Base-by-base conservation (phyloP, 176 grass and related monocot genomes). In the Bolboschoenus planiculmis region DNA sequence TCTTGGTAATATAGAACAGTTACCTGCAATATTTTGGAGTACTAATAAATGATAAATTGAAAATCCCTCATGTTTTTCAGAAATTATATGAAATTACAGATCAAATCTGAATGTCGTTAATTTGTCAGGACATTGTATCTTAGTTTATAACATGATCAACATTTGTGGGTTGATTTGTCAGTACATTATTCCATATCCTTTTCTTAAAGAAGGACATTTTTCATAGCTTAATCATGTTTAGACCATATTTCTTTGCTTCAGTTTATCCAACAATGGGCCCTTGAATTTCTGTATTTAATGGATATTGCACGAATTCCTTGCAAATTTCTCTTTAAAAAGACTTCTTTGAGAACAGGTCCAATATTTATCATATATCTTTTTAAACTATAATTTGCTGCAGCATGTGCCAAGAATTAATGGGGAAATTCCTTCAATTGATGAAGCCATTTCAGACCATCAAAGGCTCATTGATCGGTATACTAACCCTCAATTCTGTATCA, bases 321-420 rank as follows among this genome's bases (percentile, higher is more conserved):
- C 15, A 40, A 83, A 66, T 78, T 43, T 53, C 37, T 56, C 13
- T 26, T 61, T 60, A 37, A 20, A 68, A 59, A 24, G 55, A 66
- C n/a, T 91, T 23, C 15, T 85, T 88, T 23, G 36, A 43, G 27
- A 31, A 76, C 72, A 76, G 24, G 44, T 51, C 44, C 10, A 23
- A 30, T 75, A 29, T 10, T 74, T 46, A 26, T 74, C 42, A 74
- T 47, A 24, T 81, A 40, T 79, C 20, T 58, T 35, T 29, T 65
- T 82, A 10, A 82, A 48, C 59, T 48, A 64, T 50, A 31, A 43
- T 64, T 81, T 62, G 15, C 18, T 87, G 78, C 73, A 89, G 90
- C 90, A 89, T 89, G 83, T 92, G 78, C 87, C 90, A 24, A 92
- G 78, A 72, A 89, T 92, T 56, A 92, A 89, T 85, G 87, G 90